Base-by-base conservation (phyloP, 2,329 filamentous ascomycete genomes). In the Polychaeton citri region DNA sequence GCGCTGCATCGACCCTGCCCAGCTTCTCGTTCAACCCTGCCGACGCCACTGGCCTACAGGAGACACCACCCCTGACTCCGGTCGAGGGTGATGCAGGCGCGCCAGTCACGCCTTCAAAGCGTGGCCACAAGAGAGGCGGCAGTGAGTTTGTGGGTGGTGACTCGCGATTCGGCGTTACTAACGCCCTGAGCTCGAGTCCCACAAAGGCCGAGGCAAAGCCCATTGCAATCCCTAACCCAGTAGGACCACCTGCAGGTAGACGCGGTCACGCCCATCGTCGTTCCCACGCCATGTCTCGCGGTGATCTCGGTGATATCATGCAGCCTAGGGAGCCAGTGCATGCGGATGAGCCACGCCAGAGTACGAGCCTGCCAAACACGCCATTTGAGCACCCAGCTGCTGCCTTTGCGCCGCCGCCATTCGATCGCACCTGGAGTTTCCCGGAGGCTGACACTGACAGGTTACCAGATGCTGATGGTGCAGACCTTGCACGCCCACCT, bases 61-160 rank as follows among this genome's bases (percentile, higher is more conserved):
- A 44, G 7, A 35, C 39, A 5, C 30, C 52, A 8, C 53, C 55
- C n/a, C 49, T 53, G 13, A 60, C 60, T 6, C 59, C 62, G 8
- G 46, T 51, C 10, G 40, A 52, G n/a, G 4, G 5, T 10, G 30
- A 32, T 17, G 12, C 30, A 16, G 41, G 46, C 19, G 41, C 52
- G 8, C 58, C 60, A 4, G 50, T 53, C 10, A 61, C 63, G 19
- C 68, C 76, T 13, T 65, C 70, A 15, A 68, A 74, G 41, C 63
- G 71, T 20, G 76, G 78, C 16, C 81, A 86, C 53, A 72, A 79
- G 49, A 74, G 87, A 50, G 81, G 81, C 36, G 81, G 77, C 19
- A 94, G 86, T 54, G 86, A 94, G 55, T 86, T 92, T 50, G 81
- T 92, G 32, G 84, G 84, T 24, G 82, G 81, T 6, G 80, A 79